phyloP scores from a whole-genome alignment of 2,329 filamentous ascomycete genomes.

The Thielaviopsis populi region DNA sequence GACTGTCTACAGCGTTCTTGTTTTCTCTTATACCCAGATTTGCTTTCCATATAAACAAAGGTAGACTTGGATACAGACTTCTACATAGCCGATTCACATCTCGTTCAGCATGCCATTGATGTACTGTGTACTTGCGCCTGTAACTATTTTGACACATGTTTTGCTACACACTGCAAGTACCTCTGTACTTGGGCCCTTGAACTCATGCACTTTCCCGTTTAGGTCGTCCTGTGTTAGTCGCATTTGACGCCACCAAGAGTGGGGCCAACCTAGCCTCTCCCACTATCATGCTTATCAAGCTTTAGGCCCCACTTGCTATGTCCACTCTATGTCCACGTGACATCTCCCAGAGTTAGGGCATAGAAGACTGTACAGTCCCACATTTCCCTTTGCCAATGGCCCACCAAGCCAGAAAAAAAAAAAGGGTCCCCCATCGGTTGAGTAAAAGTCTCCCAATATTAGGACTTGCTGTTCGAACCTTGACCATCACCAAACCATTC shows the following conservation, averaged over 20 bases:
- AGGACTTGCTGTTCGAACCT: neutral
- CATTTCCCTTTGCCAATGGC: neutral
- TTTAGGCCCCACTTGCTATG: neutral
- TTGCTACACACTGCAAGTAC: neutral
- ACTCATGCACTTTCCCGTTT: neutral
- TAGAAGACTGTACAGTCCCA: neutral
- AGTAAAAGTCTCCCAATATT: neutral
- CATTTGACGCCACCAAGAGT: neutral
- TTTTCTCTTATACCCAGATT: too few relatives aligned
- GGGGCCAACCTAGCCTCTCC: neutral
- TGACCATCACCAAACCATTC: constrained; percentile 15
- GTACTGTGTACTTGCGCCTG: too few relatives aligned
- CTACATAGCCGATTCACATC: too few relatives aligned
- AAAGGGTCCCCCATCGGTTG: neutral
- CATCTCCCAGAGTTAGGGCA: constrained; percentile 2
- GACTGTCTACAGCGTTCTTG: too few relatives aligned
- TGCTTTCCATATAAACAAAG: neutral
- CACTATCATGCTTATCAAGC: neutral
- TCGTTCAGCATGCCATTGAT: too few relatives aligned
- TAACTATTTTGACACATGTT: too few relatives aligned
- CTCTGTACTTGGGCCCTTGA: neutral
- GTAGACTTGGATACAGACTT: neutral
- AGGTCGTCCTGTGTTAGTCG: neutral
- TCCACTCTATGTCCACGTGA: neutral
- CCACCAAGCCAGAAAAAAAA: neutral